phyloP scores from a whole-genome alignment of 2,329 filamentous ascomycete genomes.

The Cryphonectria radicalis region DNA sequence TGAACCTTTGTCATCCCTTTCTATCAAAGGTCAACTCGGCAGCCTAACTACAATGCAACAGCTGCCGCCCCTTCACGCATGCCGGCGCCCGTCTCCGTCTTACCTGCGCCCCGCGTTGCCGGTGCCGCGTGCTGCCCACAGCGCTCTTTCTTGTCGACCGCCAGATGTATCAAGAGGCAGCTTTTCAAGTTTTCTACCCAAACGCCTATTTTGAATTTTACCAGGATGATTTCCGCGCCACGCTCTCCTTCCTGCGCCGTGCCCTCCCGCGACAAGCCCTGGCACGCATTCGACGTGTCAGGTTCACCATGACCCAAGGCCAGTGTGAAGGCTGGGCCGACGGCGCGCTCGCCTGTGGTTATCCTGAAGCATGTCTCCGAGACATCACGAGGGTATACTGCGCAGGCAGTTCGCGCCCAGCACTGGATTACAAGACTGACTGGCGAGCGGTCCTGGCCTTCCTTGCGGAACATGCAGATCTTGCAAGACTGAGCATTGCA shows the following conservation, averaged over 20 bases:
- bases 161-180: constrained; percentile 14
- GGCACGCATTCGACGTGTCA: not conserved
- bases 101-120: constrained; percentile 7
- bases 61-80: not conserved
- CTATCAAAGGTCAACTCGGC: not conserved
- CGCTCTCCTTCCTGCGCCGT: constrained; percentile 11
- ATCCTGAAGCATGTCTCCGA: too few relatives aligned
- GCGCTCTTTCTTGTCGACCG: constrained; percentile 12
- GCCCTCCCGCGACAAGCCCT: constrained; percentile 1
- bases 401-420: too few relatives aligned
- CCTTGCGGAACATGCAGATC: not conserved
- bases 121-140: constrained; percentile 13
- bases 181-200: constrained; percentile 12
- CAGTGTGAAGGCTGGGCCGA: too few relatives aligned
- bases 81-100: not conserved
- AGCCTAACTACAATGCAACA: not conserved
- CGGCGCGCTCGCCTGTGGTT: too few relatives aligned
- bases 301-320: too few relatives aligned
- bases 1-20: too few relatives aligned
- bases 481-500: not conserved
- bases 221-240: not conserved
- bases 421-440: too few relatives aligned
- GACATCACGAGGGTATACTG: too few relatives aligned
- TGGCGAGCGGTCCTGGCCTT: too few relatives aligned
- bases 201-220: constrained; percentile 13